A percentile compares a stretch with the other conserved stretches of the same genome.
Evolutionary conservation across 140 eudicot species (phyloP).

Genomic region (Stevia rebaudiana): DNA sequence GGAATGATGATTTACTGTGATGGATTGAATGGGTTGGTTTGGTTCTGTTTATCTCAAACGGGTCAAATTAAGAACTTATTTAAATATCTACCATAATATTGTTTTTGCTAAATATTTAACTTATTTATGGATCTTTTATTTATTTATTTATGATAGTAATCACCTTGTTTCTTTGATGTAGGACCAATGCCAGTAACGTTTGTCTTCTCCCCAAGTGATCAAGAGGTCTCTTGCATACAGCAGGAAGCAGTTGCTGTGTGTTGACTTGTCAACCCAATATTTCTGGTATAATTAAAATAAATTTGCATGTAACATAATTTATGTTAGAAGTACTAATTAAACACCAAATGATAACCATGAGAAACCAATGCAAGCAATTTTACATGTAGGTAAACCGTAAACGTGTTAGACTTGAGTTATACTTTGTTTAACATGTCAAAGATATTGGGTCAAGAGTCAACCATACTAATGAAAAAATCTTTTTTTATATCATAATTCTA

Average conservation of each 20-base stretch:
- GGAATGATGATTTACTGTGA: neutral
- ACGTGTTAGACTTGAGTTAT: neutral
- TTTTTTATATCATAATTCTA: too few relatives aligned
- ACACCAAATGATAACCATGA: neutral
- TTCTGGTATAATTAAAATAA: conserved; percentile 36
- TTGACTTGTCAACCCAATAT: conserved; percentile 55
- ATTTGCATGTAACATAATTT: neutral
- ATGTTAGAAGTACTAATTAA: neutral
- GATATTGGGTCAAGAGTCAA: neutral
- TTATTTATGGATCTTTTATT: neutral
- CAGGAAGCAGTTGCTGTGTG: conserved; percentile 61
- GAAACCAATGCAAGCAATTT: neutral
- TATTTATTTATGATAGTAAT: conserved; percentile 1
- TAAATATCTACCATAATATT: neutral
- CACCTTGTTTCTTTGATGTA: conserved; percentile 51
- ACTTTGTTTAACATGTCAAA: neutral
- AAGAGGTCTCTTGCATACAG: conserved; percentile 54
- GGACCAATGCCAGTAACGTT: conserved; percentile 66
- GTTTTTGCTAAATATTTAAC: neutral
- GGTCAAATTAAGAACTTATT: neutral
- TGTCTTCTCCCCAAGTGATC: conserved; percentile 68
- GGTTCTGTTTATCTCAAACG: neutral
- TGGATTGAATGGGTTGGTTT: neutral
- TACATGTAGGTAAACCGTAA: neutral
- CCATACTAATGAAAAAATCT: neutral